Conservation (phyloP, 2,329 filamentous ascomycete species). For the Fusarium albidum region DNA sequence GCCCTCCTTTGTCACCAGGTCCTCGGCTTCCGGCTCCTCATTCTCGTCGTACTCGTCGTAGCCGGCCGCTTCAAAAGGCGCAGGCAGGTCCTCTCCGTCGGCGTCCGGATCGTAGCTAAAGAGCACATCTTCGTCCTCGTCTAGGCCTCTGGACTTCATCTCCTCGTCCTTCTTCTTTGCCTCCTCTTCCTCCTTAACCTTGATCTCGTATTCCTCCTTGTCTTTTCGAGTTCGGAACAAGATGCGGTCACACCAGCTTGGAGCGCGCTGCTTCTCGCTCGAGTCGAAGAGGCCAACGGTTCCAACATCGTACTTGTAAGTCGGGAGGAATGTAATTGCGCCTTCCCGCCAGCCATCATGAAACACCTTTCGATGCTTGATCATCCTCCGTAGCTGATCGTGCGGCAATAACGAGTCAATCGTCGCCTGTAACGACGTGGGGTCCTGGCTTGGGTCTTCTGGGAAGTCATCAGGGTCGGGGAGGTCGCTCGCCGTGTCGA, state of each 20-base stretch:
- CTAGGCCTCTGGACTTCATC: conserved; percentile 82
- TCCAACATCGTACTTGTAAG: conserved; percentile 98
- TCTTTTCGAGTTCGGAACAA: conserved; percentile 82
- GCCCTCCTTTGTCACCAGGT: conserved; percentile 65
- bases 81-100: conserved; percentile 62
- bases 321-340: conserved; percentile 85
- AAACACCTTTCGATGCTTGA: conserved; percentile 80
- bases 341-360: conserved; percentile 94
- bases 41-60: conserved; percentile 67
- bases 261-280: conserved; percentile 90
- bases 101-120: conserved; percentile 91
- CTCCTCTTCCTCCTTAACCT: conserved; percentile 69
- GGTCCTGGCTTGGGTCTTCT: conserved; percentile 77
- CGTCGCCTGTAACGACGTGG: conserved; percentile 87
- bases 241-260: conserved; percentile 97
- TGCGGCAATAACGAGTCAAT: conserved; percentile 87
- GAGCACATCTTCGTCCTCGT: conserved; percentile 82
- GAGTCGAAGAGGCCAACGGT: conserved; percentile 92
- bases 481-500: conserved; percentile 53
- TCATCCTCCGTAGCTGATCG: conserved; percentile 82
- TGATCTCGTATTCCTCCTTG: conserved; percentile 70
- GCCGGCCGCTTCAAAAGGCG: conserved; percentile 53
- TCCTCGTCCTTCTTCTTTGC: conserved; percentile 80
- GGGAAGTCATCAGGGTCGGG: conserved; percentile 73
- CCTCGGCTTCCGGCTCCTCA: conserved; percentile 54